A percentile compares a stretch with the other conserved stretches of the same genome.
These are phyloP conservation scores for Phanerochaete sordida DNA, from an alignment of 768 basidiomycete genomes.

Conservation along the genomic window DNA sequence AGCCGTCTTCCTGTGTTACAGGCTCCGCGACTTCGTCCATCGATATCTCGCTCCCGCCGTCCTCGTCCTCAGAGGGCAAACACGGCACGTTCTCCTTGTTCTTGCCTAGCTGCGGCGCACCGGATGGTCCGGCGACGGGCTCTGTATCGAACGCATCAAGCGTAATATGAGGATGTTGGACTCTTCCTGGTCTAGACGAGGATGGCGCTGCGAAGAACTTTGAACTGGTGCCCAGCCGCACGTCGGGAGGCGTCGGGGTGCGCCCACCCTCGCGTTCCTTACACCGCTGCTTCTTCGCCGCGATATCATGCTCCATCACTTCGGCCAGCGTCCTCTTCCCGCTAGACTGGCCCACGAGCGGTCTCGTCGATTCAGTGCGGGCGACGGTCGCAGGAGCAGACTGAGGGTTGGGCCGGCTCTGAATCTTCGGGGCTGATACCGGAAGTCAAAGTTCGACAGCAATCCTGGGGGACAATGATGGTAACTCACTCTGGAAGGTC, in stretches of 20 bases:
- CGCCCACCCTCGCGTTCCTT: conserved; percentile 25
- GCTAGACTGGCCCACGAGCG: conserved; percentile 52
- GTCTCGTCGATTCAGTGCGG: conserved; percentile 18
- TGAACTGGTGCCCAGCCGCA: conserved; percentile 11
- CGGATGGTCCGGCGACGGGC: conserved; percentile 33
- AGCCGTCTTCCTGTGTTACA: conserved; percentile 78
- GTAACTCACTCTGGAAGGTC: conserved; percentile 59
- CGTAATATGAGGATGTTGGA: not conserved
- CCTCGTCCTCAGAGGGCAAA: conserved; percentile 27
- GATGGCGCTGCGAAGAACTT: conserved; percentile 20
- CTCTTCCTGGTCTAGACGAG: conserved; percentile 5
- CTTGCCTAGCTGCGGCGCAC: conserved; percentile 13
- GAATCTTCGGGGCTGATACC: conserved; percentile 12
- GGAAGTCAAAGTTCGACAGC: conserved; percentile 9
- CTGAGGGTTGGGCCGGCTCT: conserved; percentile 6
- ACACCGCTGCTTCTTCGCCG: conserved; percentile 44
- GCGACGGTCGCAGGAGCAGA: not conserved
- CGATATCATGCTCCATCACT: conserved; percentile 64
- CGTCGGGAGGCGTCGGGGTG: conserved; percentile 3
- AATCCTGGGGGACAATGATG: not conserved
- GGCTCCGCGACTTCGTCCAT: conserved; percentile 35
- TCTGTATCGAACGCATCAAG: conserved; percentile 9
- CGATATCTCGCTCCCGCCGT: conserved; percentile 35
- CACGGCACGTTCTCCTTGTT: conserved; percentile 44
- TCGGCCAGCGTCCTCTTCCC: conserved; percentile 75